Evolutionary conservation across 352 stramenopile species (phyloP).

Genomic region (Phytopythium boreale): DNA sequence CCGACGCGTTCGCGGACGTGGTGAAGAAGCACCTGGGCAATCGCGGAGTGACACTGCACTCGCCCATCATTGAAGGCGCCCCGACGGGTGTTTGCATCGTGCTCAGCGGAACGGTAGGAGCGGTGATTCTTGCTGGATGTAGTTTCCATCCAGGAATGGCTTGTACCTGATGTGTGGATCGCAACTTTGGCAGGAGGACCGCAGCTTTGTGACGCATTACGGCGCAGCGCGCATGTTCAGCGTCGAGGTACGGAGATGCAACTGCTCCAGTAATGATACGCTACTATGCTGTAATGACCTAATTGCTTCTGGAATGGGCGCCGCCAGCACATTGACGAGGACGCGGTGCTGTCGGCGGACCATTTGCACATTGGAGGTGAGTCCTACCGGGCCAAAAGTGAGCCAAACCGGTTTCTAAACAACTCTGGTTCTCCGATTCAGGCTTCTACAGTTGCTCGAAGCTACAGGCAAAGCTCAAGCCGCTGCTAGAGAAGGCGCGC

Average conservation of each 20-base stretch:
- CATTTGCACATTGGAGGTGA: slow-evolving; percentile 79
- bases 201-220: slow-evolving; percentile 84
- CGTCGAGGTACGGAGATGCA: slow-evolving; percentile 38
- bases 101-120: slow-evolving; percentile 51
- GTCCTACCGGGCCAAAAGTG: background rate
- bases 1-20: slow-evolving; percentile 39
- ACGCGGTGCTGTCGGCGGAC: slow-evolving; percentile 45
- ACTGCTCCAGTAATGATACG: too few relatives aligned
- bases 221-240: slow-evolving; percentile 59
- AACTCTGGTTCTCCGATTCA: slow-evolving; percentile 9
- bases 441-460: slow-evolving; percentile 76
- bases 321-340: slow-evolving; percentile 57
- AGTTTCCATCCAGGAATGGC: background rate
- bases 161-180: background rate
- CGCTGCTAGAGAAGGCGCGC: slow-evolving; percentile 50
- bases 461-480: slow-evolving; percentile 55
- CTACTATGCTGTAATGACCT: background rate
- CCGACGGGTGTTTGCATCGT: slow-evolving; percentile 82
- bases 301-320: background rate
- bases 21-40: slow-evolving; percentile 43
- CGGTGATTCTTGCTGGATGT: background rate
- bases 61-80: slow-evolving; percentile 26
- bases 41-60: slow-evolving; percentile 39
- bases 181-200: slow-evolving; percentile 43
- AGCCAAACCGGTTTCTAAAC: background rate